Evolutionary conservation across 305 asterid species (phyloP).

Genomic region (Fraxinus sp.): DNA sequence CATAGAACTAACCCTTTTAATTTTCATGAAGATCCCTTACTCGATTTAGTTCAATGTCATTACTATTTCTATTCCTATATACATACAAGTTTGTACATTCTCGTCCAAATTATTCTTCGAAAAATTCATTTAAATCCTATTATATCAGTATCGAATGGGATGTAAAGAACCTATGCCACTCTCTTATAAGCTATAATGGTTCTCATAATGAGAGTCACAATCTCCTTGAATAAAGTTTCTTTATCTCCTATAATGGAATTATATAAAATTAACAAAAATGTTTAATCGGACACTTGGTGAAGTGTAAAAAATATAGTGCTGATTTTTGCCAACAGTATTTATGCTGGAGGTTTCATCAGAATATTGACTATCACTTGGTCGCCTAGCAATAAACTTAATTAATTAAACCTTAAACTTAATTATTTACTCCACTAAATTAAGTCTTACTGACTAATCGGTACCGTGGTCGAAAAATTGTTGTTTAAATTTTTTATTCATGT

Average conservation of each 20-base stretch:
- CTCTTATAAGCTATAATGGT: not conserved
- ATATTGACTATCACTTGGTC: not conserved
- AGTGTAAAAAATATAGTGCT: not conserved
- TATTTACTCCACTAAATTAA: not conserved
- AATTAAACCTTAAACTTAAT: not conserved
- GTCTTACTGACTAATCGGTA: not conserved
- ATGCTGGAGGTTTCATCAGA: not conserved
- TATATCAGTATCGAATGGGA: not conserved
- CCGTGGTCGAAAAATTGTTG: not conserved
- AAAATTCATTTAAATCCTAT: not conserved
- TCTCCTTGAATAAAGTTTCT: not conserved
- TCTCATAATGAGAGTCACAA: not conserved
- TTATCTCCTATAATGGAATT: not conserved
- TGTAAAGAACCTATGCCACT: not conserved
- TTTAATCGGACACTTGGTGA: not conserved
- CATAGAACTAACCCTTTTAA: not conserved
- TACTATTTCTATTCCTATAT: not conserved
- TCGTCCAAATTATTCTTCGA: not conserved
- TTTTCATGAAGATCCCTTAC: not conserved
- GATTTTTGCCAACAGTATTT: not conserved
- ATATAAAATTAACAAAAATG: not conserved
- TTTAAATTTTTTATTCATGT: not conserved
- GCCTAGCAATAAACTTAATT: not conserved
- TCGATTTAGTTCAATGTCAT: not conserved
- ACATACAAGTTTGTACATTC: too few relatives aligned